These are phyloP conservation scores for Paramarasmius palmivorus DNA, from an alignment of 1,284 basidiomycete genomes.

Conservation along the genomic window DNA sequence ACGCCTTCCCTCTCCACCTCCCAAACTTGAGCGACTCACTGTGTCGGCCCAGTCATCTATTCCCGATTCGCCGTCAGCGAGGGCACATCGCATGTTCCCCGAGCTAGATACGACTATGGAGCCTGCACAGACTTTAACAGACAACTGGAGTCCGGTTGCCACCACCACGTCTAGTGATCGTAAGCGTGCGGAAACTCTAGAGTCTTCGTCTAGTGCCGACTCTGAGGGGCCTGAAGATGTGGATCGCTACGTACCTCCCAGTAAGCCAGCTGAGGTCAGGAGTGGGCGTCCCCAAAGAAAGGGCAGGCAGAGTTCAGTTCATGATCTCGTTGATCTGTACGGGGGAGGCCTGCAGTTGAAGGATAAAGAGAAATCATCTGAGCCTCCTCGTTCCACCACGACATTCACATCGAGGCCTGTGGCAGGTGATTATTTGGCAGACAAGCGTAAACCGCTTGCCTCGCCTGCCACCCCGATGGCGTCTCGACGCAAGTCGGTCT, in stretches of 20 bases:
- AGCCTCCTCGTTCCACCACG: slow-evolving; percentile 13
- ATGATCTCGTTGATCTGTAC: slow-evolving; percentile 76
- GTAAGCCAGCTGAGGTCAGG: slow-evolving; percentile 18
- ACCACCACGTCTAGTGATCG: slow-evolving; percentile 13
- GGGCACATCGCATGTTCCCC: slow-evolving; percentile 31
- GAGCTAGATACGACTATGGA: slow-evolving; percentile 25
- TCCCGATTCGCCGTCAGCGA: slow-evolving; percentile 11
- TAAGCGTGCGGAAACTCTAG: slow-evolving; percentile 20
- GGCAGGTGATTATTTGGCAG: background rate
- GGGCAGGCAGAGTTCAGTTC: slow-evolving; percentile 73
- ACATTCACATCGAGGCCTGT: slow-evolving; percentile 8
- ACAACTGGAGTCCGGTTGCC: slow-evolving; percentile 30
- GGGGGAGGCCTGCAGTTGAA: slow-evolving; percentile 50
- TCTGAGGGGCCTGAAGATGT: slow-evolving; percentile 67
- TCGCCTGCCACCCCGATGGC: slow-evolving; percentile 5
- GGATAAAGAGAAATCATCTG: slow-evolving; percentile 36
- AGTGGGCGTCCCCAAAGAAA: slow-evolving; percentile 36
- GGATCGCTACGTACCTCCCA: slow-evolving; percentile 29
- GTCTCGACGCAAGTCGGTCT: slow-evolving; percentile 8
- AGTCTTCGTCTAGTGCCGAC: slow-evolving; percentile 56
- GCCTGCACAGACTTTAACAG: slow-evolving; percentile 22
- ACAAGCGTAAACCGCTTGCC: slow-evolving; percentile 13
- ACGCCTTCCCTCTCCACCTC: slow-evolving; percentile 18
- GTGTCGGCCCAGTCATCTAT: background rate
- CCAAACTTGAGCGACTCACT: background rate